These are phyloP conservation scores for Venturia pyrina DNA, from an alignment of 2,329 filamentous ascomycete species.

Conservation along the genomic window DNA sequence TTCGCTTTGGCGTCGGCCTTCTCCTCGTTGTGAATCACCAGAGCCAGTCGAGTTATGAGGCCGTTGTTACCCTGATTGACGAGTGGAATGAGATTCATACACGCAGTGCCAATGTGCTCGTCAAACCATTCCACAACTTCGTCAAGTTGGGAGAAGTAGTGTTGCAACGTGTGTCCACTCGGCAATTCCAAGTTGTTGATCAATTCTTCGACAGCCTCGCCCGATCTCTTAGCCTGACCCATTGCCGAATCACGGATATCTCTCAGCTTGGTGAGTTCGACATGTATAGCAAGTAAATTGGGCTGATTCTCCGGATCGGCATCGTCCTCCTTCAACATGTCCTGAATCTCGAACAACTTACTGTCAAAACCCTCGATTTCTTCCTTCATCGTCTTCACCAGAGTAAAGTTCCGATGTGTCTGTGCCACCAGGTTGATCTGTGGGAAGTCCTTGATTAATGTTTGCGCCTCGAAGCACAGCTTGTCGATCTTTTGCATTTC, in stretches of 20 bases:
- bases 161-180: constrained; percentile 62
- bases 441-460: constrained; percentile 93
- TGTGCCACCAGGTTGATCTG: constrained; percentile 87
- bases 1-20: constrained; percentile 88
- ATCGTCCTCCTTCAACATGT: constrained; percentile 73
- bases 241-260: constrained; percentile 95
- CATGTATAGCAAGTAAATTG: constrained; percentile 81
- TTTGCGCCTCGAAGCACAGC: constrained; percentile 92
- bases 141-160: constrained; percentile 82
- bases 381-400: constrained; percentile 84
- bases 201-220: constrained; percentile 68
- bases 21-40: constrained; percentile 92
- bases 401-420: constrained; percentile 92
- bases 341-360: constrained; percentile 81
- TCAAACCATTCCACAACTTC: constrained; percentile 90
- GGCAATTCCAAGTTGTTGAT: constrained; percentile 62
- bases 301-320: constrained; percentile 81
- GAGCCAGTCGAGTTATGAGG: constrained; percentile 79
- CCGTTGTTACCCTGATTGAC: constrained; percentile 80
- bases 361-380: constrained; percentile 88
- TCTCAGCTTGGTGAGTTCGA: constrained; percentile 79
- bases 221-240: constrained; percentile 73
- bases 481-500: constrained; percentile 99
- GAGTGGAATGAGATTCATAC: constrained; percentile 79
- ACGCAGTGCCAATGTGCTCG: constrained; percentile 81